Percentiles rank a stretch among this genome's conserved stretches.
phyloP scores from a whole-genome alignment of 768 basidiomycete genomes.

The Austroboletus eburneus region DNA sequence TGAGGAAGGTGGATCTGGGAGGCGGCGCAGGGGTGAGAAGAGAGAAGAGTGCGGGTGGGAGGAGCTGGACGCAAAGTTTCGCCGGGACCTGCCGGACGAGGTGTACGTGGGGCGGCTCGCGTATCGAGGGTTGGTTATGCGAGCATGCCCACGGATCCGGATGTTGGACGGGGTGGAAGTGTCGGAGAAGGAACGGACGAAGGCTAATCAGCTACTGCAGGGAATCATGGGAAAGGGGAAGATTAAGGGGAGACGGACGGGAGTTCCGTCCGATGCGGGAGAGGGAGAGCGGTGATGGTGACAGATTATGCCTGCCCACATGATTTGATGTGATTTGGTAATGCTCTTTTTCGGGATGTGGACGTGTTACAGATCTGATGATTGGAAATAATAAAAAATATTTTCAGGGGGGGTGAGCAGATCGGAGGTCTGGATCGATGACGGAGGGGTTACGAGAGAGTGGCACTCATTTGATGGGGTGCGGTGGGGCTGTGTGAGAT shows the following conservation, averaged over 20 bases:
- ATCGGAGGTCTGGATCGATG: constrained; percentile 7
- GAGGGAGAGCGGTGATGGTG: constrained; percentile 10
- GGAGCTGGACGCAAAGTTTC: constrained; percentile 80
- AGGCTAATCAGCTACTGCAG: constrained; percentile 67
- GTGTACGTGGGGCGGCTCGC: constrained; percentile 82
- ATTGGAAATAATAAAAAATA: constrained; percentile 11
- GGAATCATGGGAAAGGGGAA: constrained; percentile 45
- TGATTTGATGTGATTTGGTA: constrained; percentile 21
- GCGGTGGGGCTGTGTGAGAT: constrained; percentile 23
- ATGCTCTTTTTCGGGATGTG: not conserved
- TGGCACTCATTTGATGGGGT: not conserved
- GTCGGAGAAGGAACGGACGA: constrained; percentile 77
- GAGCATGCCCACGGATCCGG: constrained; percentile 58
- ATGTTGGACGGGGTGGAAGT: constrained; percentile 86
- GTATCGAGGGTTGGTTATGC: constrained; percentile 88
- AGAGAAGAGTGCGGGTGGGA: constrained; percentile 50
- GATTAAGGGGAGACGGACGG: constrained; percentile 28
- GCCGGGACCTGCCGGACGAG: constrained; percentile 84
- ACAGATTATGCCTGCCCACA: constrained; percentile 31
- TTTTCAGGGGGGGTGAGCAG: not conserved
- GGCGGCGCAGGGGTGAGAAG: constrained; percentile 30
- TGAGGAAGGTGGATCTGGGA: constrained; percentile 30
- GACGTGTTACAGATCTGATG: constrained; percentile 13
- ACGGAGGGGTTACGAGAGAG: constrained; percentile 23
- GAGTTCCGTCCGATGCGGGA: constrained; percentile 13